Evolutionary conservation across 192 early-diverging fungal species (phyloP).

Genomic region (Rhizoclosmatium sp.): DNA sequence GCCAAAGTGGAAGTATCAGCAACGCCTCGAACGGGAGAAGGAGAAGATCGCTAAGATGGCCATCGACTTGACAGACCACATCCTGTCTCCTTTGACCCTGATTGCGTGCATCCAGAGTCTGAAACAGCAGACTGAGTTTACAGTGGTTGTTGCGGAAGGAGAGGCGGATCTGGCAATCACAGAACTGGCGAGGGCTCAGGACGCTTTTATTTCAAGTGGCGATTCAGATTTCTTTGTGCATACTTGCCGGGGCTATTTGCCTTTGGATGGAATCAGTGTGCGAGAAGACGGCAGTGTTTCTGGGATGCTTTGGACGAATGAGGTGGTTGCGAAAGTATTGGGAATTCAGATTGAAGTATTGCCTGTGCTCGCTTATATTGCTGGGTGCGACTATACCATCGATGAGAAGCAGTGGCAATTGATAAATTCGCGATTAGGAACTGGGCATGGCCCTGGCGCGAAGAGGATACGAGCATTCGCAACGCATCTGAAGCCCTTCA

Average conservation of each 20-base stretch:
- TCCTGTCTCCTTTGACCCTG: slow-evolving; percentile 13
- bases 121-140: background rate
- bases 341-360: background rate
- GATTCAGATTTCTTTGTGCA: slow-evolving; percentile 41
- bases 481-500: background rate
- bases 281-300: background rate
- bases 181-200: background rate
- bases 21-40: slow-evolving; percentile 34
- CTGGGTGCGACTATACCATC: slow-evolving; percentile 32
- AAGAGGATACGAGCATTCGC: slow-evolving; percentile 9
- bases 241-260: slow-evolving; percentile 21
- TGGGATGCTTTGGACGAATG: slow-evolving; percentile 9
- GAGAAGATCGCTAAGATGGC: slow-evolving; percentile 29
- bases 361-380: slow-evolving; percentile 17
- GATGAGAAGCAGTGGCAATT: background rate
- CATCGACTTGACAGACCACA: background rate
- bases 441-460: background rate
- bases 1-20: slow-evolving; percentile 34
- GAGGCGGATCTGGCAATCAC: slow-evolving; percentile 33
- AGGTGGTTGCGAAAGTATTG: slow-evolving; percentile 5
- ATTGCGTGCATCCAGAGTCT: slow-evolving; percentile 35
- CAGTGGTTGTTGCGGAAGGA: slow-evolving; percentile 17
- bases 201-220: slow-evolving; percentile 10
- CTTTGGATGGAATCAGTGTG: slow-evolving; percentile 19
- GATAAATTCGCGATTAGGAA: slow-evolving; percentile 9